Base-by-base conservation (phyloP, 2,329 filamentous ascomycete genomes). In the Venturia pyrina region DNA sequence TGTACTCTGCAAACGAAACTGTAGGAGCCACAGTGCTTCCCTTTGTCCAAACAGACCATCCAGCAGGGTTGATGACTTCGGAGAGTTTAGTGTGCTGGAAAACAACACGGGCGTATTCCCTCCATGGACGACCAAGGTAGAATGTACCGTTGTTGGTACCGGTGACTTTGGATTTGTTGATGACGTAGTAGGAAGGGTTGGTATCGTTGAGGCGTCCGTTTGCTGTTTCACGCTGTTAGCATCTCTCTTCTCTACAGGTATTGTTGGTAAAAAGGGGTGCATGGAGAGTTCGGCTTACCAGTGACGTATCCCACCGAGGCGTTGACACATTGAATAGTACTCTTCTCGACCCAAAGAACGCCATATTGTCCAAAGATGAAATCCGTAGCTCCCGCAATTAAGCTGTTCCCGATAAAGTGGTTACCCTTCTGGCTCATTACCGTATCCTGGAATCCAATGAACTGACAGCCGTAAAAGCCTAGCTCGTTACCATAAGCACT, bases 401-500 rank as follows among this genome's bases (percentile, higher is more conserved):
- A 80, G 68, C 79, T 80, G 67, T 81, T 81, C 34, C 80, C 82
- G 70, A 85, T 87, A 44, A 86, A 71, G 70, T 86, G 80, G 68
- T 79, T 76, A 67, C 85, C 85, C 24, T 40, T 41, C 11, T 43
- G 24, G 6, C 17, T 17, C 65, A 75, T 77, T 32, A 76, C 69
- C 1, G 84, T 85, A 71, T 87, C 85, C 73, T 87, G 83, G 70
- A 79, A 83, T 28, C 84, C 83, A 61, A 78, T 78, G 69, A 87
- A 78, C 63, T 80, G 76, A 68, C 81, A 82, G 50, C 76, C 83
- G 69, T 87, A 86, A 75, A 84, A 86, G 57, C 81, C 83, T 74
- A 85, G 82, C 63, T 80, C 75, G 65, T 73, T 77, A 37, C 75
- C 80, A 44, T 80, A 77, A 5, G 84, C 82, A 43, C 79, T 80